phyloP scores from a whole-genome alignment of 371 early-diverging fungal genomes.

The Choanephora cucurbitarum region DNA sequence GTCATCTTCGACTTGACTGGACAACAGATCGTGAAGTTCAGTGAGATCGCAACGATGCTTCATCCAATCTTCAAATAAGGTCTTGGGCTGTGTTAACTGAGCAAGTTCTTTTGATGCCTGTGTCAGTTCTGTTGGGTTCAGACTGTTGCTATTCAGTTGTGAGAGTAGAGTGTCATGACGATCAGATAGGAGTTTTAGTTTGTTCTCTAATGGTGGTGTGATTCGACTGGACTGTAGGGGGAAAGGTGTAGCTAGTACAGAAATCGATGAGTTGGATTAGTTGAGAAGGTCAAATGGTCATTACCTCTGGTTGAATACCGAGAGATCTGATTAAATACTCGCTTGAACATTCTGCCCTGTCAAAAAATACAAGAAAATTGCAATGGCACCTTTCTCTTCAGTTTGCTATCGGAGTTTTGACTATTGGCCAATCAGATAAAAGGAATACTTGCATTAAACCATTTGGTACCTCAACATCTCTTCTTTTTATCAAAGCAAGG shows the following conservation, averaged over 20 bases:
- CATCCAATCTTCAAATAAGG: constrained; percentile 42
- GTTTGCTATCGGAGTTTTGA: no score
- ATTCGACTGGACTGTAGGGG: constrained; percentile 31
- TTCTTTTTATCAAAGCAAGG: no score
- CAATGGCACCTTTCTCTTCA: no score
- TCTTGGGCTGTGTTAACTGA: constrained; percentile 26
- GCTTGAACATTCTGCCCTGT: background rate
- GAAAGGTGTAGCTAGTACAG: constrained; percentile 2
- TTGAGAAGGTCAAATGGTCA: no score
- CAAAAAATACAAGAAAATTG: no score
- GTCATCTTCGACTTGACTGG: constrained; percentile 40
- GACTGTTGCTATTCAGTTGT: constrained; percentile 25
- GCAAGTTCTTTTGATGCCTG: constrained; percentile 43
- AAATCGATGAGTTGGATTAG: no score
- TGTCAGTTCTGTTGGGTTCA: constrained; percentile 27
- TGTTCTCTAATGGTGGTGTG: constrained; percentile 36
- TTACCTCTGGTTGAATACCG: background rate
- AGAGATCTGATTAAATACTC: background rate
- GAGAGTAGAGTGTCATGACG: constrained; percentile 40
- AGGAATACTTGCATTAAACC: no score
- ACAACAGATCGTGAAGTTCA: constrained; percentile 33
- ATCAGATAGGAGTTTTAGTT: constrained; percentile 26
- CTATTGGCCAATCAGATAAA: no score
- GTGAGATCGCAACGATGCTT: constrained; percentile 29
- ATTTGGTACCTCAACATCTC: no score